Evolutionary conservation across 495 filamentous ascomycete genomes (phyloP).

Genomic region (Hypoxylon trugodes): DNA sequence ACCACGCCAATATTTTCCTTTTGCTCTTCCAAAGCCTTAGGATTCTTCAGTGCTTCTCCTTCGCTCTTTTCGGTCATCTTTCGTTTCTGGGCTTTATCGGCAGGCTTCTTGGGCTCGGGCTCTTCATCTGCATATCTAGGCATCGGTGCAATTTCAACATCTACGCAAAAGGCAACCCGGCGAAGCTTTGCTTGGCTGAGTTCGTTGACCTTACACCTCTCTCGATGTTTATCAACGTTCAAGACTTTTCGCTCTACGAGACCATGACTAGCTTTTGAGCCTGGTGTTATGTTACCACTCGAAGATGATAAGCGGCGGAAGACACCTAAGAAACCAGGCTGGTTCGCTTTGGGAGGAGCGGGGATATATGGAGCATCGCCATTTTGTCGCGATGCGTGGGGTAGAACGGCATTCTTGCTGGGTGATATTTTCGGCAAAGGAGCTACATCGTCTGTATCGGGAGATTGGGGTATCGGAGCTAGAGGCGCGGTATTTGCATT

Average conservation of each 20-base stretch:
- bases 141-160: constrained; percentile 88
- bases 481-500: constrained; percentile 55
- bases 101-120: constrained; percentile 41
- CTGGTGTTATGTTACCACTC: constrained; percentile 54
- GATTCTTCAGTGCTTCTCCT: constrained; percentile 70
- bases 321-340: constrained; percentile 81
- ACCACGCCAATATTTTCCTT: constrained; percentile 56
- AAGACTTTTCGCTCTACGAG: constrained; percentile 80
- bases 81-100: constrained; percentile 67
- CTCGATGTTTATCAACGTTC: constrained; percentile 82
- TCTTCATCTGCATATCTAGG: constrained; percentile 63
- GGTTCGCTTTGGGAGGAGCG: constrained; percentile 67
- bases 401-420: constrained; percentile 62
- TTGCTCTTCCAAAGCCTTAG: constrained; percentile 63
- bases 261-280: constrained; percentile 56
- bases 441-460: constrained; percentile 63
- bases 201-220: constrained; percentile 80
- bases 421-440: constrained; percentile 63
- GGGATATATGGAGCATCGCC: constrained; percentile 71
- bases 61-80: constrained; percentile 75
- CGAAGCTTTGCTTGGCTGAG: constrained; percentile 82
- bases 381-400: constrained; percentile 56
- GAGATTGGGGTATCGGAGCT: constrained; percentile 49
- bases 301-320: constrained; percentile 83
- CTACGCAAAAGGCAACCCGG: constrained; percentile 92